These are phyloP conservation scores for Fusarium duplospermum DNA, from an alignment of 2,329 filamentous ascomycete genomes.

Conservation along the genomic window DNA sequence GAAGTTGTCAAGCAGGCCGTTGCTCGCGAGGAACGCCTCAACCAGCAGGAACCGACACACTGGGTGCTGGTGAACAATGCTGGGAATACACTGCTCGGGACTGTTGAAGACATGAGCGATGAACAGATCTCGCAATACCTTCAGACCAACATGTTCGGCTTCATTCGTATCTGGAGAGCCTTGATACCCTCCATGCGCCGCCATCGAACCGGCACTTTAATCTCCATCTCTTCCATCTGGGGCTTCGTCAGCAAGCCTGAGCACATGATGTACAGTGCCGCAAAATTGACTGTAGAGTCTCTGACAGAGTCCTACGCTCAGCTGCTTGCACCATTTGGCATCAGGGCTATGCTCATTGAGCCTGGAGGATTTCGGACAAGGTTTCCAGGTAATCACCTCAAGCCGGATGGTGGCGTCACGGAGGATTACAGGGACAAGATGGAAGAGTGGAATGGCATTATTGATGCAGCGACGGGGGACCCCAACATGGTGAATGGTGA, in stretches of 20 bases:
- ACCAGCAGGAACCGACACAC: not conserved
- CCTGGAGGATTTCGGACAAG: slow-evolving; percentile 15
- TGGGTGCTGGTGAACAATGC: slow-evolving; percentile 4
- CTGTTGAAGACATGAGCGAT: slow-evolving; percentile 20
- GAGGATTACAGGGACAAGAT: slow-evolving; percentile 5
- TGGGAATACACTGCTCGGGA: not conserved
- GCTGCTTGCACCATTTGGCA: slow-evolving; percentile 9
- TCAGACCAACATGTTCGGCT: slow-evolving; percentile 13
- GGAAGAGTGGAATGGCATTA: slow-evolving; percentile 2
- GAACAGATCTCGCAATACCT: slow-evolving; percentile 2
- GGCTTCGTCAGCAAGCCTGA: slow-evolving; percentile 12
- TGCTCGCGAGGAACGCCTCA: not conserved
- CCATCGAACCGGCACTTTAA: not conserved
- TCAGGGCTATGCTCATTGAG: slow-evolving; percentile 18
- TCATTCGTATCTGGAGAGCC: slow-evolving; percentile 13
- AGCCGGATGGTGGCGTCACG: not conserved
- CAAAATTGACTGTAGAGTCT: slow-evolving; percentile 4
- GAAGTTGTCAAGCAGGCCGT: not conserved
- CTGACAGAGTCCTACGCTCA: slow-evolving; percentile 16
- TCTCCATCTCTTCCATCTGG: slow-evolving; percentile 14
- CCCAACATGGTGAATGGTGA: slow-evolving; percentile 10
- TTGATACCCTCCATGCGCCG: slow-evolving; percentile 7
- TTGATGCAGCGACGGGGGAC: slow-evolving; percentile 4
- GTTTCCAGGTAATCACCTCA: slow-evolving; percentile 6
- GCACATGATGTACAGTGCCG: slow-evolving; percentile 21